These are phyloP conservation scores for Setaria viridis DNA, from an alignment of 202 grass and related monocot species.

Conservation along the genomic window DNA sequence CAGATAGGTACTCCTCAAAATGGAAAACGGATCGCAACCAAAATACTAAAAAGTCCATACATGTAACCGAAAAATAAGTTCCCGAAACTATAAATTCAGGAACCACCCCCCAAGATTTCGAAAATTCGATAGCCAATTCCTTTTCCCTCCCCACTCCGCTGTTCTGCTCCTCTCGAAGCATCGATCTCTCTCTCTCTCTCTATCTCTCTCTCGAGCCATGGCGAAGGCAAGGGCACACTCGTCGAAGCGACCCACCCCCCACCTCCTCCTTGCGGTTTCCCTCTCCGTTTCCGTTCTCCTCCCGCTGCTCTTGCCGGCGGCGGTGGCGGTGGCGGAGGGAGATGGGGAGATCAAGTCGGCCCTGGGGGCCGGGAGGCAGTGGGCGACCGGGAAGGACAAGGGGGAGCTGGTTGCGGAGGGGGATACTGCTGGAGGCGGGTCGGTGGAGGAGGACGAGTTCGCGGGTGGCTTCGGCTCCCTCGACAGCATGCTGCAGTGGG, in stretches of 20 bases:
- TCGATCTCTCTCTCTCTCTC: neutral
- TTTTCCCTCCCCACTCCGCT: neutral
- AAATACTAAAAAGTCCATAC: neutral
- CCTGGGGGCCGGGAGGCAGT: slow-evolving; percentile 22
- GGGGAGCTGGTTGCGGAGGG: slow-evolving; percentile 27
- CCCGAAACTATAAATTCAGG: slow-evolving; percentile 36
- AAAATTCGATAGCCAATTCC: slow-evolving; percentile 10
- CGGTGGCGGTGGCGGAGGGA: slow-evolving; percentile 21
- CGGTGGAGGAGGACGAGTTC: slow-evolving; percentile 67
- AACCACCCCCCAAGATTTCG: slow-evolving; percentile 6
- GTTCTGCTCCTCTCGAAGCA: neutral
- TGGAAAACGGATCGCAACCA: neutral
- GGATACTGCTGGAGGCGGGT: neutral
- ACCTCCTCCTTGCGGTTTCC: neutral
- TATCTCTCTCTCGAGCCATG: slow-evolving; percentile 15
- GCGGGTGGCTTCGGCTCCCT: slow-evolving; percentile 82
- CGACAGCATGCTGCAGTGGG: slow-evolving; percentile 97
- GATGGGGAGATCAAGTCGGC: slow-evolving; percentile 44
- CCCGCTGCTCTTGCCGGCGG: slow-evolving; percentile 25
- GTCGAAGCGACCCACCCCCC: slow-evolving; percentile 15
- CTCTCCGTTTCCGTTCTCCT: slow-evolving; percentile 18
- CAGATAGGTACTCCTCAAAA: neutral
- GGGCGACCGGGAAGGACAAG: slow-evolving; percentile 44
- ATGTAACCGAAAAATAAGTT: neutral
- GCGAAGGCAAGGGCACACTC: slow-evolving; percentile 25